Evolutionary conservation across 139 green algal genomes (phyloP), one percentile per base, ranked within the genome.

Genomic region (Limnomonas spitsbergensis): DNA sequence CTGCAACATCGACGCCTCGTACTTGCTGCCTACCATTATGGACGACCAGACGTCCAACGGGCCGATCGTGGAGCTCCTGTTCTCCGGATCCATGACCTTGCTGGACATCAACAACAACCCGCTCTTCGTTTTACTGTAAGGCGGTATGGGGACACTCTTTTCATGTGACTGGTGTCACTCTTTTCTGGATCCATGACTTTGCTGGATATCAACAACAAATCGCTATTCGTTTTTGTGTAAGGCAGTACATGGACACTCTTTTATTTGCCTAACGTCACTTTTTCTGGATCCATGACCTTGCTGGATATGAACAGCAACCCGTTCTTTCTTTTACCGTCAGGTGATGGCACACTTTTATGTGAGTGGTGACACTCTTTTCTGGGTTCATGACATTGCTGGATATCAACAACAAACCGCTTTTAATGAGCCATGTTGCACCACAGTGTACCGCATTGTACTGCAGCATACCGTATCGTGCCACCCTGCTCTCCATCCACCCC

Each of bases 1-100:
- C 47, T 61, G 47, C 47, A 61, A 61, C 47, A 61, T 61, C 47
- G 47, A 61, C 20, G 47, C 47, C 47, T 61, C 47, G 20, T 61
- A 61, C 47, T 29, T 61, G 47, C 47, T 61, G 47, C 47, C 47
- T 20, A 61, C 47, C 20, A 14, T 29, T 61, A 20, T 29, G 14
- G 14, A 61, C 14, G 47, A 20, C 47, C 20, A 61, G 14, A 61
- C 47, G 20, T 61, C 20, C 20, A 20, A 29, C 14, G 47, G 47
- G 20, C 47, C 47, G 14, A 14, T 61, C 14, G 47, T 61, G 47
- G 47, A 61, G 47, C 47, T 61, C 14, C 47, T 61, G 14, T 29
- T 29, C 14, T 61, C 47, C 47, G 20, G 20, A 61, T 29, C 47
- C 47, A 14, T 61, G 20, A 61, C 14, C 14, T 29, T 61, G 14